Base-by-base conservation (phyloP, 2,329 filamentous ascomycete genomes). In the Aspergillus bombycis region DNA sequence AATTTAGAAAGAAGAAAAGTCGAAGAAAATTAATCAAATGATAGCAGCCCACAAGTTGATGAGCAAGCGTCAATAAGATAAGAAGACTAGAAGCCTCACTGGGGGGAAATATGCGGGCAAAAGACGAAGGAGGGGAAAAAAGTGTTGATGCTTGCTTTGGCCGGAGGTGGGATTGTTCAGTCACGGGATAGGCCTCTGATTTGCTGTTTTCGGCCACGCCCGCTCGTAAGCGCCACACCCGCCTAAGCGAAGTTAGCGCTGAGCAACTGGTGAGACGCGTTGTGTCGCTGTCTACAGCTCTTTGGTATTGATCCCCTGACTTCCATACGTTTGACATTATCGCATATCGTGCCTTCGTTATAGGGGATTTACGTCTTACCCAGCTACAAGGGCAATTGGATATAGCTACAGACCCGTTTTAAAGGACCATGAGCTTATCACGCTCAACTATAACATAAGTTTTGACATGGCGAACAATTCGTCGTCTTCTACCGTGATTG, bases 201-300 rank as follows among this genome's bases (percentile, higher is more conserved):
- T 67, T 65, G 63, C 68, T 69, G 67, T 66, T 68, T 72, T 62
- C 57, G 66, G 65, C 61, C 53, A 60, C 61, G 45, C 23, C 58
- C n/a, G 12, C 50, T 56, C 34, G 43, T 60, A 71, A 70, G 66
- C 70, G 68, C 71, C 68, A 67, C 62, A 60, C 59, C 62, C 69
- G 68, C 68, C 64, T 67, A 71, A 69, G 70, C 70, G 70, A 70
- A 53, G 30, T 71, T 70, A 63, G 50, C 71, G 71, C 67, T 28
- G 34, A 55, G 38, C 48, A 53, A 28, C 34, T 32, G 48, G 46
- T n/a, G 30, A 52, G 48, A 34, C 34, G 23, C 12, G 48, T 30
- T 36, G 19, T 52, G 7, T 52, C 16, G 48, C 23, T 7, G 26
- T 52, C 48, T 52, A 52, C 26, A 11, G 32, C 16, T 32, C n/a